Conservation (phyloP, 768 basidiomycete genomes). For the Tubosaeta sp. region DNA sequence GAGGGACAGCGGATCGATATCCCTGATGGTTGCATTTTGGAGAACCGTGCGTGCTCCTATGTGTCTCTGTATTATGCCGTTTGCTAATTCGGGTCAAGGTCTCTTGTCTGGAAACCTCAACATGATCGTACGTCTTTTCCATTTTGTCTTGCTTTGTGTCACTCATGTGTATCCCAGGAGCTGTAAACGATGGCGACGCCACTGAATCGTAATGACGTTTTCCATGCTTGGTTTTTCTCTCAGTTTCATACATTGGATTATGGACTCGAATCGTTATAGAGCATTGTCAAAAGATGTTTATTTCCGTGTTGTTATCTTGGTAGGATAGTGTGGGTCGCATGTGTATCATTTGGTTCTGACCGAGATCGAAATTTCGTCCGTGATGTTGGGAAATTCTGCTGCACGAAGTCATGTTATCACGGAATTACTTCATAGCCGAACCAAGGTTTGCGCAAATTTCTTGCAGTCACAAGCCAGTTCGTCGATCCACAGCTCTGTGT, state of each 20-base stretch:
- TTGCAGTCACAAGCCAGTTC: no score
- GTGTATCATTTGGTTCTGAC: neutral
- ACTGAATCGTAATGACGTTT: neutral
- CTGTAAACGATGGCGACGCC: conserved; percentile 19
- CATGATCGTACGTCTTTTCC: conserved; percentile 51
- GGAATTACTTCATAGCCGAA: no score
- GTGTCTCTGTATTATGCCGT: neutral
- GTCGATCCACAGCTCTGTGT: no score
- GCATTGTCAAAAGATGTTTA: conserved; percentile 4
- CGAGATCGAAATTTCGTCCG: neutral
- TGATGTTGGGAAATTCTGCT: neutral
- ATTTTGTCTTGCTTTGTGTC: neutral
- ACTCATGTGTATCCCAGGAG: conserved; percentile 22
- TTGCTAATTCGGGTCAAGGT: conserved; percentile 33
- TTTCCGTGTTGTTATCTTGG: neutral
- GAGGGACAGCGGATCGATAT: conserved; percentile 73
- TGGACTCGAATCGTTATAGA: conserved; percentile 20
- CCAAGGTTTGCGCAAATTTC: no score
- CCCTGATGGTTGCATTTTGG: conserved; percentile 69
- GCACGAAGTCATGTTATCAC: no score
- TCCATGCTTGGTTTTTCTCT: conserved; percentile 5
- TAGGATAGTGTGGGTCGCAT: conserved; percentile 3
- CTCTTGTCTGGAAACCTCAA: conserved; percentile 72
- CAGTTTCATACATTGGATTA: conserved; percentile 11
- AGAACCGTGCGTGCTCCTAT: conserved; percentile 47